Conservation (phyloP, 495 filamentous ascomycete genomes). For the Neurospora sublineolata region DNA sequence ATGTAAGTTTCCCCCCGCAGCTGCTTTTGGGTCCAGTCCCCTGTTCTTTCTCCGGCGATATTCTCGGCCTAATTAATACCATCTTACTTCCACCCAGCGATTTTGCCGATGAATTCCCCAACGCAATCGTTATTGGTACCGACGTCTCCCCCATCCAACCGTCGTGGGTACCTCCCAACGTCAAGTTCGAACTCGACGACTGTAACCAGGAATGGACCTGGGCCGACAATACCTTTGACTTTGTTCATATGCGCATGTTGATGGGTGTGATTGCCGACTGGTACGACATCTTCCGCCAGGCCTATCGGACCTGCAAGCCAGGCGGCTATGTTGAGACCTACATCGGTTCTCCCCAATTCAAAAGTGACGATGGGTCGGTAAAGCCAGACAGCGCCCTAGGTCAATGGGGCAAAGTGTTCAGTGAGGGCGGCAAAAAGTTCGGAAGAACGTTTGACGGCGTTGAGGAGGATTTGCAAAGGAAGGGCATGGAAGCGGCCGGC, state of each 20-base stretch:
- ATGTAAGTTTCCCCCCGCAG: constrained; percentile 7
- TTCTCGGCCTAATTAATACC: background rate
- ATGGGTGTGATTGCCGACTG: constrained; percentile 40
- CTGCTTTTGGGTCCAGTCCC: background rate
- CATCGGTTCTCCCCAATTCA: constrained; percentile 1
- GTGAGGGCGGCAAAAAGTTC: constrained; percentile 1
- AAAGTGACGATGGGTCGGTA: background rate
- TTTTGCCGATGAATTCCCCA: constrained; percentile 38
- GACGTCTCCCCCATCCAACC: constrained; percentile 38
- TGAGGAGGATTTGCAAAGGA: constrained; percentile 18
- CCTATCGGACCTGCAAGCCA: constrained; percentile 12
- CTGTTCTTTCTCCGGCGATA: background rate
- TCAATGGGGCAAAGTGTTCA: background rate
- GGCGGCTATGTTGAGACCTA: constrained; percentile 12
- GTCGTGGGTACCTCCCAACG: constrained; percentile 30
- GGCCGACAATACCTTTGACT: constrained; percentile 40
- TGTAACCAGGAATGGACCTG: constrained; percentile 36
- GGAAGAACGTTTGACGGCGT: constrained; percentile 7
- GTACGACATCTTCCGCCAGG: constrained; percentile 29
- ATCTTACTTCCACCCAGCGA: constrained; percentile 18
- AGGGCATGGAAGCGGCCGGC: constrained; percentile 1
- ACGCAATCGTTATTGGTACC: constrained; percentile 37
- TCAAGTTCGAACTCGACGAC: constrained; percentile 39
- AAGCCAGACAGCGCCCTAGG: background rate
- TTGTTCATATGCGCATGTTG: constrained; percentile 43